Conservation (phyloP, 495 filamentous ascomycete genomes). For the Rhypophila decipiens region DNA sequence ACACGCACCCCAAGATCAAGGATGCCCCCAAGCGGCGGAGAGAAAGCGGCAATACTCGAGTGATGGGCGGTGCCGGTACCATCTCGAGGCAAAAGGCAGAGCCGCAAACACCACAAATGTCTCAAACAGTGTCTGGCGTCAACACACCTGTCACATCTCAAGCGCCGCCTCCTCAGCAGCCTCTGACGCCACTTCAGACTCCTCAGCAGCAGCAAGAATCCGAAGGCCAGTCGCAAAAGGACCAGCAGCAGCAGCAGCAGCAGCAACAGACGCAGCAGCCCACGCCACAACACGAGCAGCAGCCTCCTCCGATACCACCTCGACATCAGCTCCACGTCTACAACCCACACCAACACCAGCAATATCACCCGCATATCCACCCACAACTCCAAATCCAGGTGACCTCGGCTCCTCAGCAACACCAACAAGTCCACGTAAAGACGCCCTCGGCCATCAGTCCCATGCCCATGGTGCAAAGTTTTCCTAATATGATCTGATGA, state of each 20-base stretch:
- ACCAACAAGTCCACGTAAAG: slow-evolving; percentile 10
- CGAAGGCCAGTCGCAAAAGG: slow-evolving; percentile 11
- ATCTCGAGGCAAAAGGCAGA: slow-evolving; percentile 35
- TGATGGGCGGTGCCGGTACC: slow-evolving; percentile 25
- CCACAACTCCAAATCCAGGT: slow-evolving; percentile 7
- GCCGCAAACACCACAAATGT: slow-evolving; percentile 36
- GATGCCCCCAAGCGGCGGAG: slow-evolving; percentile 65
- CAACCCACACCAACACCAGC: slow-evolving; percentile 10
- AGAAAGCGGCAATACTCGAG: slow-evolving; percentile 50
- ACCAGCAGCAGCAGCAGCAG: slow-evolving; percentile 18
- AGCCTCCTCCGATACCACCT: slow-evolving; percentile 16
- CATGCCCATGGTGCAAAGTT: slow-evolving; percentile 25
- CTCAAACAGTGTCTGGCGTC: slow-evolving; percentile 27
- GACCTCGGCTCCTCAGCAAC: slow-evolving; percentile 15
- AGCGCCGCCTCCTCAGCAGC: slow-evolving; percentile 19
- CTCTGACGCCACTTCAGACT: slow-evolving; percentile 11
- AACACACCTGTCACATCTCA: slow-evolving; percentile 31
- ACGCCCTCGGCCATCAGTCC: slow-evolving; percentile 19
- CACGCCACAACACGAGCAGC: not conserved
- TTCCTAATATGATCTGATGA: slow-evolving; percentile 41
- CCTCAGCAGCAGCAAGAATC: slow-evolving; percentile 4
- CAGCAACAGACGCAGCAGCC: slow-evolving; percentile 11
- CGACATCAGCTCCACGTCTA: slow-evolving; percentile 15
- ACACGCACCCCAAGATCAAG: slow-evolving; percentile 67
- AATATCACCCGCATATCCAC: slow-evolving; percentile 17